Evolutionary conservation across 2,329 filamentous ascomycete genomes (phyloP), one percentile per base, ranked within the genome.

Genomic region (Capronia americana): DNA sequence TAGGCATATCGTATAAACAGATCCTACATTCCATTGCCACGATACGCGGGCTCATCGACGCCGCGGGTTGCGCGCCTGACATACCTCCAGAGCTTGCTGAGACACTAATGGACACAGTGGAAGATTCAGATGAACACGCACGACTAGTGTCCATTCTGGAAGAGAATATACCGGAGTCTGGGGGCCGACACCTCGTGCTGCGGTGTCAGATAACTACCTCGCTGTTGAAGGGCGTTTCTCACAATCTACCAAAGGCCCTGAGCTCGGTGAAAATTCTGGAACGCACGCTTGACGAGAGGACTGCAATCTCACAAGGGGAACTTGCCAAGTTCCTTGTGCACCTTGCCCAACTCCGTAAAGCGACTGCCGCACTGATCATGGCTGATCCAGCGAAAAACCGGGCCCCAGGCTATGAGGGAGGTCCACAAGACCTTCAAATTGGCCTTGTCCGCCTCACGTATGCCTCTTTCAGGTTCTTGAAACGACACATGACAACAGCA

Each of bases 321-420:
- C 54, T 69, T 48, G 61, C 66, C 44, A 48, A 51, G 11, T 26
- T 65, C 38, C 55, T 69, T 23, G 44, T 67, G 5, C 57, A 50
- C 17, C 34, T 62, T 8, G 67, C 64, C 14, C 64, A 63, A 30
- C 41, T 69, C 23, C 67, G 67, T 30, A 69, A 69, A 38, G 58
- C 55, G 14, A 48, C 56, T 10, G 28, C 63, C 5, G 55, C 61
- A 30, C 57, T 54, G 24, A 48, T 69, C 24, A 44, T 20, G 38
- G n/a, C 8, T 17, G 53, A 41, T 23, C 50, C 32, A 10, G 23
- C 51, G 24, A n/a, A 10, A 38, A 53, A 53, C 14, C 41, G 50
- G 26, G 41, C 57, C 26, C 28, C 34, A 7, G 12, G 12, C 38
- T 7, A 53, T 7, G 51, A n/a, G 12, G 32, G 10, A 14, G 11